Conservation (phyloP, 1,139 yeast genomes). For the Hansenula sp. region DNA sequence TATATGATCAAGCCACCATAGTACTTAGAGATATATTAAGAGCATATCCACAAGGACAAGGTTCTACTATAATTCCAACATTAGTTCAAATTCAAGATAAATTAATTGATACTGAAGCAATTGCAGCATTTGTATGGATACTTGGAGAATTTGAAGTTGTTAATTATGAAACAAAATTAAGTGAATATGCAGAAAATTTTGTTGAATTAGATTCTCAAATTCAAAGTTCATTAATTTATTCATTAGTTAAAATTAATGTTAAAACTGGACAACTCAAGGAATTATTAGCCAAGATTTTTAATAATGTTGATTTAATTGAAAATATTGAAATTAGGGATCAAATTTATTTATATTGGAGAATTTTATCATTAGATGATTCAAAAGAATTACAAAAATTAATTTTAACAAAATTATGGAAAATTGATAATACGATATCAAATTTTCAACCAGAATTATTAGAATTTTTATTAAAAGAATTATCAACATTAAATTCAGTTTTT, state of each 20-base stretch:
- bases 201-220: constrained; percentile 69
- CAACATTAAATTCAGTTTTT: constrained; percentile 85
- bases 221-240: constrained; percentile 72
- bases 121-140: constrained; percentile 82
- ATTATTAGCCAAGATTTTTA: constrained; percentile 66
- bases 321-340: constrained; percentile 93
- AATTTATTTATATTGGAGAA: constrained; percentile 93
- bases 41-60: constrained; percentile 59
- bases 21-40: constrained; percentile 79
- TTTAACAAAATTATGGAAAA: constrained; percentile 61
- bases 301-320: constrained; percentile 78
- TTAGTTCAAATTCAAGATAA: constrained; percentile 57
- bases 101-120: constrained; percentile 57
- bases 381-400: constrained; percentile 38
- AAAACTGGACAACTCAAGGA: constrained; percentile 32
- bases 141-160: constrained; percentile 84
- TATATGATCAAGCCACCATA: constrained; percentile 73
- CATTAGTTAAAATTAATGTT: constrained; percentile 70
- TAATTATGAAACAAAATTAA: constrained; percentile 37
- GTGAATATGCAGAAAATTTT: constrained; percentile 55
- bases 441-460: constrained; percentile 68
- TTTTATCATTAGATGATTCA: constrained; percentile 46
- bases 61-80: constrained; percentile 67
- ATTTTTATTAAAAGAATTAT: constrained; percentile 67
- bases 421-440: constrained; percentile 65